Evolutionary conservation across 139 green algal genomes (phyloP).

Genomic region (Yamagishiella unicocca): DNA sequence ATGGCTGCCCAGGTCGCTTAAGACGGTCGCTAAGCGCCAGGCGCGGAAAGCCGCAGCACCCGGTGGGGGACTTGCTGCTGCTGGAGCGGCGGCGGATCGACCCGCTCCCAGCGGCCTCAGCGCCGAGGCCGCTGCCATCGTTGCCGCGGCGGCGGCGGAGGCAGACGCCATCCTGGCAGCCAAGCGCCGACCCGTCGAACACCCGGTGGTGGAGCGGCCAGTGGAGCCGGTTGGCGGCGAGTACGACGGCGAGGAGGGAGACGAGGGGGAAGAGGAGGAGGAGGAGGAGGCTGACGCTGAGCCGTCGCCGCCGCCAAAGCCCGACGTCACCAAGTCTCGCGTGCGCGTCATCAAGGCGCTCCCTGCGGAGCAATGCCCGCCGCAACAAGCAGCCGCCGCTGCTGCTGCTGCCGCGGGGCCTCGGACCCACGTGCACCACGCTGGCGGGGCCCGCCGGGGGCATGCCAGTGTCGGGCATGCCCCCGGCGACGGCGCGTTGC

Average conservation of each 20-base stretch:
- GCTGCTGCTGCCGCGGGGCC: too few relatives aligned
- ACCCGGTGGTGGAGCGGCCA: too few relatives aligned
- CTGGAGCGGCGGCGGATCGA: not conserved
- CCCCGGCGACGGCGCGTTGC: not conserved
- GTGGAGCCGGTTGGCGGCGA: too few relatives aligned
- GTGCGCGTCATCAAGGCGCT: slow-evolving; percentile 15
- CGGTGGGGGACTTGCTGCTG: not conserved
- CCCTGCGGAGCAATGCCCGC: not conserved
- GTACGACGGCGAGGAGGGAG: not conserved
- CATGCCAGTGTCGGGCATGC: not conserved
- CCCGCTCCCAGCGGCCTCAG: not conserved
- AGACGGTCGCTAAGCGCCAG: slow-evolving; percentile 4
- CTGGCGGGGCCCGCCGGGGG: too few relatives aligned
- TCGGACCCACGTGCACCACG: too few relatives aligned
- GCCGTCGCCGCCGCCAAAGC: not conserved
- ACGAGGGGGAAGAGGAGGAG: not conserved
- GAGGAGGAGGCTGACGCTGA: not conserved
- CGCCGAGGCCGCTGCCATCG: slow-evolving; percentile 3
- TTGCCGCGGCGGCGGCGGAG: slow-evolving; percentile 8
- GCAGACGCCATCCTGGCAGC: slow-evolving; percentile 15
- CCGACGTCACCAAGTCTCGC: not conserved
- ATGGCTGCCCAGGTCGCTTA: not conserved
- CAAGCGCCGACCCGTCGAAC: too few relatives aligned
- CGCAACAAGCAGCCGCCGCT: too few relatives aligned
- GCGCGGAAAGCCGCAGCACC: not conserved